Base-by-base conservation (phyloP, 2,329 filamentous ascomycete species). In the Akanthomyces uredinophilus region DNA sequence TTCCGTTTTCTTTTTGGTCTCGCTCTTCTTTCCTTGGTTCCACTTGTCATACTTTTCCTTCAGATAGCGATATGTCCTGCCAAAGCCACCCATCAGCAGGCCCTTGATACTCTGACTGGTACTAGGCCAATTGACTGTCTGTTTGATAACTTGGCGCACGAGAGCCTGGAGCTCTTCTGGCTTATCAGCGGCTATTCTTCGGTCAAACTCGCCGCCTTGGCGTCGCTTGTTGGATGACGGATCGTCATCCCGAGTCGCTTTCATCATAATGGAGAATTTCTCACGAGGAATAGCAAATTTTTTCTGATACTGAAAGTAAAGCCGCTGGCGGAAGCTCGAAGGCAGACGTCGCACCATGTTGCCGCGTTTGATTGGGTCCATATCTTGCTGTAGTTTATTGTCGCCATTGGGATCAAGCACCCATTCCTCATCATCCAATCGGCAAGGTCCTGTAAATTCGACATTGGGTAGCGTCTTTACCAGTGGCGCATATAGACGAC, bases 291-390 rank as follows among this genome's bases (percentile, higher is more conserved):
- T 95, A 61, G 85, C 83, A 70, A 93, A 96, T 70, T 96, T 94
- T 72, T 89, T 87, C 74, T 96, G 93, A 74, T 97, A 99, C 70
- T 93, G 87, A 74, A 96, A 96, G 77, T 99, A 99, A 0, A 99
- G 80, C 63, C 92, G 93, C 60, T 90, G 86, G 43, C 95, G 86
- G 81, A 99, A 98, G 6, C 87, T 83, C 69, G 89, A 89, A 4
- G 95, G 95, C 13, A 99, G 80, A 14, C 95, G 88, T 5, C 95
- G 87, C 11, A 99, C 94, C 91, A 99, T 99, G 75, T 99, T 99
- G 20, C 91, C 92, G 62, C 95, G 87, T 70, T 90, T 92, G 63
- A 91, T 78, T 0, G 93, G 91, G 69, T 96, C 91, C 92, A 98
- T 96, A 70, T 98, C 92, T 75, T 99, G 95, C 47, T 83, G 81